These are phyloP conservation scores for Flagelloscypha sp. DNA, from an alignment of 768 basidiomycete species.

Conservation along the genomic window DNA sequence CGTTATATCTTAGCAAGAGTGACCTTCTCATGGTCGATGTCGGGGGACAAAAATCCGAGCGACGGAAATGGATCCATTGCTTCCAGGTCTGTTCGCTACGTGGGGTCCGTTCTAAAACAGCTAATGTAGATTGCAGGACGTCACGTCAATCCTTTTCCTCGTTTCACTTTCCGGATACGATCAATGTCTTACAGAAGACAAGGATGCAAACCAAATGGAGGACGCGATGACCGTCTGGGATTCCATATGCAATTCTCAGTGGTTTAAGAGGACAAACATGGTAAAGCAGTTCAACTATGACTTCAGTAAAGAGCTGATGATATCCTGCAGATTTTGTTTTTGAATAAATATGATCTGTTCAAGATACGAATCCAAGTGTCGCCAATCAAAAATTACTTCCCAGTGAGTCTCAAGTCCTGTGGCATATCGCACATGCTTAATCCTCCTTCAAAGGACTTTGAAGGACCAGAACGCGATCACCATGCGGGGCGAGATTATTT, in stretches of 20 bases:
- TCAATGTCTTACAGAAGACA: slow-evolving; percentile 88
- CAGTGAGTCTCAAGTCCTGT: slow-evolving; percentile 42
- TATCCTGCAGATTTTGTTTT: slow-evolving; percentile 68
- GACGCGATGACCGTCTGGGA: slow-evolving; percentile 99
- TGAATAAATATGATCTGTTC: slow-evolving; percentile 95
- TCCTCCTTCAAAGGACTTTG: slow-evolving; percentile 55
- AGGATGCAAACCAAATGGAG: no score
- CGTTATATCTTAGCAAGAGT: no score
- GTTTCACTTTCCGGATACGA: slow-evolving; percentile 91
- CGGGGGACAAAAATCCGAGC: slow-evolving; percentile 88
- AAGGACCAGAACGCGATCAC: slow-evolving; percentile 66
- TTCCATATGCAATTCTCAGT: slow-evolving; percentile 94
- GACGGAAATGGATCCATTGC: slow-evolving; percentile 91
- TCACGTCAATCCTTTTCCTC: slow-evolving; percentile 86
- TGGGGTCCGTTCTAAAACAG: no score
- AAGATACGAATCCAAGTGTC: slow-evolving; percentile 73
- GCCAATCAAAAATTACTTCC: slow-evolving; percentile 84
- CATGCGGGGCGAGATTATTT: slow-evolving; percentile 84
- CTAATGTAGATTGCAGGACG: slow-evolving; percentile 93
- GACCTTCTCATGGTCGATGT: slow-evolving; percentile 82
- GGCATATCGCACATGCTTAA: slow-evolving; percentile 1
- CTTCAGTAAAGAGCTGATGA: no score
- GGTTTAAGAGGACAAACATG: slow-evolving; percentile 92
- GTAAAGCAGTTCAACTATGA: slow-evolving; percentile 49
- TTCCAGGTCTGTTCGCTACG: no score